phyloP scores from a whole-genome alignment of 2,329 filamentous ascomycete species.

The Sordariomycetes sp. region DNA sequence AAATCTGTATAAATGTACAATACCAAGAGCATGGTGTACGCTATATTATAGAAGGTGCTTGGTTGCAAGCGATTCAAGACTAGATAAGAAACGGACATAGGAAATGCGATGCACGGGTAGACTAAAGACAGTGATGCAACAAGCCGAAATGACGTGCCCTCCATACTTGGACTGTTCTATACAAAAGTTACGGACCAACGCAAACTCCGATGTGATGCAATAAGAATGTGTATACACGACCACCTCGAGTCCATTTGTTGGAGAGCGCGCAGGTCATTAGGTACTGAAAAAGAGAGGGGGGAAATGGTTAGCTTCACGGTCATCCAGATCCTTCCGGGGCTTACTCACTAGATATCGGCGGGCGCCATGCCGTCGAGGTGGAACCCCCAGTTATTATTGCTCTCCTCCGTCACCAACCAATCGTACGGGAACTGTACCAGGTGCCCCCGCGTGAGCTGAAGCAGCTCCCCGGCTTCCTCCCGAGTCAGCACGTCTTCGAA shows the following conservation, averaged over 20 bases:
- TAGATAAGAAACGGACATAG: slow-evolving; percentile 4
- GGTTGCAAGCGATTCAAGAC: not conserved
- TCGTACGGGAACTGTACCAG: slow-evolving; percentile 91
- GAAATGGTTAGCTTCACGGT: not conserved
- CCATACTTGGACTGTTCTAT: not conserved
- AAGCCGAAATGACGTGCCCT: not conserved
- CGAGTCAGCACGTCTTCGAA: slow-evolving; percentile 65
- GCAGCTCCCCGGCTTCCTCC: slow-evolving; percentile 67
- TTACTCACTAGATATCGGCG: slow-evolving; percentile 85
- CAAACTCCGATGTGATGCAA: not conserved
- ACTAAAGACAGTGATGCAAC: not conserved
- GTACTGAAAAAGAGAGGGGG: not conserved
- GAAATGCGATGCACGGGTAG: slow-evolving; percentile 4
- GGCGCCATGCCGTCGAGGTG: slow-evolving; percentile 93
- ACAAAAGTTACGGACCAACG: not conserved
- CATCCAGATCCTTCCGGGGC: not conserved
- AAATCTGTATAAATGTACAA: not conserved
- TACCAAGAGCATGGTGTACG: not conserved
- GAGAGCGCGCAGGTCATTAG: not conserved
- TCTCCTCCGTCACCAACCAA: slow-evolving; percentile 85
- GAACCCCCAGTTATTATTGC: slow-evolving; percentile 91
- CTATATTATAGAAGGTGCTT: not conserved
- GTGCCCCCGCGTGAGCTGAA: slow-evolving; percentile 74
- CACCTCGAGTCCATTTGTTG: not conserved
- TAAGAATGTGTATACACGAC: not conserved